Evolutionary conservation across 1,284 basidiomycete species (phyloP).

Genomic region (Thecaphora thlaspeos): DNA sequence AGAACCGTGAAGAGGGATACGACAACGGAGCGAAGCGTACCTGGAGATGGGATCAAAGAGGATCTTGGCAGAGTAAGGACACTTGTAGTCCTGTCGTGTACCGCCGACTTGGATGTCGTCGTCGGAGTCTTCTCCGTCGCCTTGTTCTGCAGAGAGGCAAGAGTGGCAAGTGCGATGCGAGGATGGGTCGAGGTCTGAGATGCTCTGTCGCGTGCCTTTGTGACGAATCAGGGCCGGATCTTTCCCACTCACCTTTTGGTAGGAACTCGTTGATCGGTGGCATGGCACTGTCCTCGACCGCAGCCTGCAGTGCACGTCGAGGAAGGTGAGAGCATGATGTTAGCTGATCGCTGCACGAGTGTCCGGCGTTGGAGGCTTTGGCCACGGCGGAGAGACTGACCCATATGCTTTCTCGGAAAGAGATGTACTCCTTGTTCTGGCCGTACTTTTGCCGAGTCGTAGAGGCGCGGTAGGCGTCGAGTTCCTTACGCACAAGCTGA

Average conservation of each 20-base stretch:
- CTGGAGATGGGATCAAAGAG: constrained; percentile 43
- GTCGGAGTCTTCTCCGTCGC: constrained; percentile 28
- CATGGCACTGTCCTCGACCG: constrained; percentile 39
- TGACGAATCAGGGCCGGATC: no score
- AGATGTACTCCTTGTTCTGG: constrained; percentile 28
- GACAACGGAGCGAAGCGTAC: constrained; percentile 6
- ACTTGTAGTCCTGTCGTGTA: constrained; percentile 35
- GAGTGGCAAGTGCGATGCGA: no score
- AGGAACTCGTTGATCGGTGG: constrained; percentile 43
- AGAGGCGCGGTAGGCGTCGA: constrained; percentile 25
- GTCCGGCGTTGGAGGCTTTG: no score
- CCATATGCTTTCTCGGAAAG: constrained; percentile 42
- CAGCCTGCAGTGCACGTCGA: no score
- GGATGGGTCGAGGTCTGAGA: no score
- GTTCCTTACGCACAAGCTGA: constrained; percentile 5
- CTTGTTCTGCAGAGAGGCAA: constrained; percentile 4
- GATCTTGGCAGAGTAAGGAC: constrained; percentile 40
- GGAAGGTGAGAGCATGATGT: constrained; percentile 1
- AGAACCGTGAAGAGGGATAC: not conserved
- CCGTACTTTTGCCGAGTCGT: constrained; percentile 42
- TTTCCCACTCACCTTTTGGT: constrained; percentile 16
- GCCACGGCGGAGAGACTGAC: constrained; percentile 1
- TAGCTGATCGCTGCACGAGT: not conserved
- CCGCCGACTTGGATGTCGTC: constrained; percentile 45
- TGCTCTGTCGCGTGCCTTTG: no score